Percentiles rank a stretch among this genome's conserved stretches.
Evolutionary conservation across 2,329 filamentous ascomycete genomes (phyloP).

Genomic region (Pleurostoma richardsiae): DNA sequence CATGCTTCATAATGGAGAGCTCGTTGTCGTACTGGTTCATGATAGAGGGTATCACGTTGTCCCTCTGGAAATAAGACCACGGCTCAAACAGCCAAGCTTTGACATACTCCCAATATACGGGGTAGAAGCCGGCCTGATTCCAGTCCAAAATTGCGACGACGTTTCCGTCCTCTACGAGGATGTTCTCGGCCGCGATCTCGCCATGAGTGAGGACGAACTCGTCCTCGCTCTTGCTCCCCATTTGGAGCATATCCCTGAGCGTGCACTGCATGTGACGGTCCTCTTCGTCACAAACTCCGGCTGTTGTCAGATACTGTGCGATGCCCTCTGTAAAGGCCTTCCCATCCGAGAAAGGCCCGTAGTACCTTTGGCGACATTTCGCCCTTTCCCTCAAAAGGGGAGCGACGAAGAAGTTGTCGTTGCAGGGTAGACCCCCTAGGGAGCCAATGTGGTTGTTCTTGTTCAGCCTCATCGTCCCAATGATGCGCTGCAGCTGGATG

Average conservation of each 20-base stretch:
- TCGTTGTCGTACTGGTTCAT: background rate
- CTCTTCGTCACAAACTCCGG: background rate
- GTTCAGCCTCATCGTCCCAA: background rate
- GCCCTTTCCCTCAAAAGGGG: background rate
- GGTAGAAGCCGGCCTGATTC: conserved; percentile 42
- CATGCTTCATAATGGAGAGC: background rate
- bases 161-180: conserved; percentile 30
- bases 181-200: conserved; percentile 41
- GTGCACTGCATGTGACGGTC: background rate
- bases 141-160: conserved; percentile 40
- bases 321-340: background rate
- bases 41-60: background rate
- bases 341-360: background rate
- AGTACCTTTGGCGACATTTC: background rate
- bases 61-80: background rate
- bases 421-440: background rate
- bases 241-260: no score
- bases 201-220: conserved; percentile 39
- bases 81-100: background rate
- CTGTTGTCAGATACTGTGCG: background rate
- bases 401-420: background rate
- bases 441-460: background rate
- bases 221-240: background rate
- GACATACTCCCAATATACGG: conserved; percentile 31
- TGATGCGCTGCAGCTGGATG: background rate